Base-by-base conservation (phyloP, 106 monocot genomes). In the Triglochin maritima region DNA sequence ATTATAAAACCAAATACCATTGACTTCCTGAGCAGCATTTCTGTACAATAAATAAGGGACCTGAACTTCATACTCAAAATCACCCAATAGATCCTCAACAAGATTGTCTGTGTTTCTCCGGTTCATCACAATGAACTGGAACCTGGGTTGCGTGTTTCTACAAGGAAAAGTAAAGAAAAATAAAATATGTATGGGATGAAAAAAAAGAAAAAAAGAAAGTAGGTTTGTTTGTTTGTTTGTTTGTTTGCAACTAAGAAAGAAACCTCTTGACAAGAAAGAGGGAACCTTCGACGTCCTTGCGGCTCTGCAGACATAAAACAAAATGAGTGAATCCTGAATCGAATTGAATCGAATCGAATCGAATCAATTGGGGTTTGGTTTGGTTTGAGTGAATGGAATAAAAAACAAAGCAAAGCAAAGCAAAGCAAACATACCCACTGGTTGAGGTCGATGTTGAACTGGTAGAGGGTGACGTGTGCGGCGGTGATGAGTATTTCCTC, bases 1-100 rank as follows among this genome's bases (percentile, higher is more conserved):
- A 46, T 93, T 93, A 65, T 93, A 93, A 69, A 93, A 93, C 93
- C 93, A 93, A 74, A 93, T 93, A 29, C 93, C 93, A 77, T 93
- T 88, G 53, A 93, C 88, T 76, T 93, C 93, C 74, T 93, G 93
- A 9, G 83, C 66, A 50, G 80, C 93, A 81, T 88, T 93, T 47
- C 88, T 70, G 54, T 93, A 93, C 50, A 93, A 68, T 50, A 93
- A 76, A 78, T 88, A 93, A 45, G 93, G 93, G 48, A 78, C 76
- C 44, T 93, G 93, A 45, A 93, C 85, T 76, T 93, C 93, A 69
- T 83, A 93, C 47, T 93, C 93, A 74, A 93, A 93, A 82, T 88
- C 93, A 29, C 93, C 83, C 58, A 93, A 81, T 11, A 93, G 77
- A 79, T 86, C 83, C 77, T 93, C 93, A 65, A 88, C 88, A 46